A percentile compares a stretch with the other conserved stretches of the same genome.
These are phyloP conservation scores for Aphanomyces euteiches DNA, from an alignment of 352 stramenopile genomes.

Conservation along the genomic window DNA sequence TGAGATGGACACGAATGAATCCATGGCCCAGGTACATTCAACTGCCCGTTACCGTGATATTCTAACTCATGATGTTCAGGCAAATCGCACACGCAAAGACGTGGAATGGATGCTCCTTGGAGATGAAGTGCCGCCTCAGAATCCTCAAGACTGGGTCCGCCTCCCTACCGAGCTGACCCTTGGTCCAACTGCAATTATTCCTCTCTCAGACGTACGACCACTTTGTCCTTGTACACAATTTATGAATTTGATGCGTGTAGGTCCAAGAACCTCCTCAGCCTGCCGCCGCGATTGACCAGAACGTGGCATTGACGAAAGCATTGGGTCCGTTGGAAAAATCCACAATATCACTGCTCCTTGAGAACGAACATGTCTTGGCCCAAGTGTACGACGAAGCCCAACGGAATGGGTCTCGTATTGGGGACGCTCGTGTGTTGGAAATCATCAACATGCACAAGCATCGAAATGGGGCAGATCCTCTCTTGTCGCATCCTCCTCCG, in stretches of 20 bases:
- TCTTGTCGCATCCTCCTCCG: conserved; percentile 38
- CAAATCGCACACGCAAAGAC: conserved; percentile 62
- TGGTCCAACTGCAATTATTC: conserved; percentile 55
- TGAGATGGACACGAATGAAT: conserved; percentile 52
- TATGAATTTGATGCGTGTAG: not conserved
- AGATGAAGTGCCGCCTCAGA: conserved; percentile 67
- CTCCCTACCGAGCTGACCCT: conserved; percentile 55
- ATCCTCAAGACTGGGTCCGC: conserved; percentile 75
- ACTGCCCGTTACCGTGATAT: not conserved
- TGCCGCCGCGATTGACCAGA: conserved; percentile 44
- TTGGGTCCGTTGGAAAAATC: conserved; percentile 65
- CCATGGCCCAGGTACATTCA: conserved; percentile 42
- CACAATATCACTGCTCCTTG: conserved; percentile 66
- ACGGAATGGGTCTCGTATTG: conserved; percentile 67
- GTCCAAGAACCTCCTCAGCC: not conserved
- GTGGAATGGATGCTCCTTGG: conserved; percentile 82
- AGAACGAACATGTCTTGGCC: conserved; percentile 68
- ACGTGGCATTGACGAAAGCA: conserved; percentile 56
- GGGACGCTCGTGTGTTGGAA: conserved; percentile 69
- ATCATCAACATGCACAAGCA: conserved; percentile 51
- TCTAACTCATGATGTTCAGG: not conserved
- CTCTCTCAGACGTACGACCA: conserved; percentile 53
- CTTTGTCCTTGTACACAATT: not conserved
- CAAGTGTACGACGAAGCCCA: conserved; percentile 80
- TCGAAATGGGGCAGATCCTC: conserved; percentile 37